These are phyloP conservation scores for Diutina catenulata DNA, from an alignment of 1,139 yeast species.

Conservation along the genomic window DNA sequence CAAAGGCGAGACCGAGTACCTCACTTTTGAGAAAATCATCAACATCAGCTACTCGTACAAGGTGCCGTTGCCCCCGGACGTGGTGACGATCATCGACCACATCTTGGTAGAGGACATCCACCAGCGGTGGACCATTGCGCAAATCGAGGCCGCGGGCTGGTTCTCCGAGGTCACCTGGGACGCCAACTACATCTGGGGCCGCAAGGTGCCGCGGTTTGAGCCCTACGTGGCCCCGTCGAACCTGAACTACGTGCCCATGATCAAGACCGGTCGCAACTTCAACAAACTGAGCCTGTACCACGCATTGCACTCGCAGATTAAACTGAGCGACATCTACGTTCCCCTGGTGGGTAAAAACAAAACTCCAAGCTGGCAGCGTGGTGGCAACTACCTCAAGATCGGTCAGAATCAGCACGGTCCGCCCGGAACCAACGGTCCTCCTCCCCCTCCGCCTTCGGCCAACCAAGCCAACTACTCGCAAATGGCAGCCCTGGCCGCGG, in stretches of 20 bases:
- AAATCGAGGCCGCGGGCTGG: conserved; percentile 20
- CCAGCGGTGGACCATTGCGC: conserved; percentile 20
- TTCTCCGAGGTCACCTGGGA: conserved; percentile 33
- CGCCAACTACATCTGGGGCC: conserved; percentile 28
- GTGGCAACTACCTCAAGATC: conserved; percentile 2
- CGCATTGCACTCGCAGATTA: conserved; percentile 31
- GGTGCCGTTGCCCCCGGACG: conserved; percentile 8
- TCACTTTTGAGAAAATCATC: conserved; percentile 88
- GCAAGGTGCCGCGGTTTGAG: conserved; percentile 37
- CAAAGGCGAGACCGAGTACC: conserved; percentile 88
- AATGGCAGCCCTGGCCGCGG: background rate
- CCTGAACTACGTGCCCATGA: conserved; percentile 19
- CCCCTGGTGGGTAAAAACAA: conserved; percentile 5
- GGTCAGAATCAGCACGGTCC: background rate
- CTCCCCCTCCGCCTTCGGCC: background rate
- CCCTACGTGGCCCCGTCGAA: conserved; percentile 34
- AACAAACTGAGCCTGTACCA: conserved; percentile 30
- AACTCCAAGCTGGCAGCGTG: background rate
- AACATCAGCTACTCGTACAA: conserved; percentile 74
- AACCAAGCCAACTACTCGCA: background rate
- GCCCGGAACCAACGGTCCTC: background rate
- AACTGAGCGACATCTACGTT: conserved; percentile 16
- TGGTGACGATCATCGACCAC: conserved; percentile 8
- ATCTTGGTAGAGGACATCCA: conserved; percentile 35
- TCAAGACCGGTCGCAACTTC: conserved; percentile 28